Conservation (phyloP, 139 green algal species). For the Chlorella sp. region DNA sequence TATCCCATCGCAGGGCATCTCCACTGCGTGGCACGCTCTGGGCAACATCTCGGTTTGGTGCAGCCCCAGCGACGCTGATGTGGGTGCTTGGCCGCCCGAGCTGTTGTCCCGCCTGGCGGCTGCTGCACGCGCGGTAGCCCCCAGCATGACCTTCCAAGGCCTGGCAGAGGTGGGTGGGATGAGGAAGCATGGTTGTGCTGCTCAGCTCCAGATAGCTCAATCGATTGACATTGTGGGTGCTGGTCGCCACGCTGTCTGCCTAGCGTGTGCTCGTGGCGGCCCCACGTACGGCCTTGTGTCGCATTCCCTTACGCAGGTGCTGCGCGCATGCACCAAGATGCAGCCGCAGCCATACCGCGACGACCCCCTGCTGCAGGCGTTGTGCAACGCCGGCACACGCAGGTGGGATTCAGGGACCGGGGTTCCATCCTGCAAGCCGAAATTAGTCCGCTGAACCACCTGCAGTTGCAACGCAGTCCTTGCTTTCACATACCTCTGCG, state of each 20-base stretch:
- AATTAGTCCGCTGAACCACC: too few relatives aligned
- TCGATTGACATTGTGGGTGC: not conserved
- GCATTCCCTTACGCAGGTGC: not conserved
- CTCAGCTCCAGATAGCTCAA: not conserved
- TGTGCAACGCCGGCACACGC: not conserved
- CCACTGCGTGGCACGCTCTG: not conserved
- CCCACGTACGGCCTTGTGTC: not conserved
- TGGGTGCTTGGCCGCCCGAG: not conserved
- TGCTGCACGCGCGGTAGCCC: not conserved
- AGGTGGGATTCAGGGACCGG: not conserved
- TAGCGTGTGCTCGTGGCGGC: too few relatives aligned
- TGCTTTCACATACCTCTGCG: not conserved
- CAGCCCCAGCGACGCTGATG: not conserved
- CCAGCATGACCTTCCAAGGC: not conserved
- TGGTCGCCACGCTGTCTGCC: not conserved
- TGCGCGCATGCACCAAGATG: conserved; percentile 16
- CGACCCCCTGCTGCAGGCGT: not conserved
- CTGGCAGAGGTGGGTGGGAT: not conserved
- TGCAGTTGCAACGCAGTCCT: not conserved
- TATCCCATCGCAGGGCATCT: not conserved
- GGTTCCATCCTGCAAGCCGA: too few relatives aligned
- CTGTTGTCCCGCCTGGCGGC: conserved; percentile 7
- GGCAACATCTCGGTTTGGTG: not conserved
- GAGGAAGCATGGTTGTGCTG: too few relatives aligned
- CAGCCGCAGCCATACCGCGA: not conserved